Percentiles rank a stretch among this genome's conserved stretches.
phyloP scores from a whole-genome alignment of 257 asterid species.

The Thymus quinquecostatus region DNA sequence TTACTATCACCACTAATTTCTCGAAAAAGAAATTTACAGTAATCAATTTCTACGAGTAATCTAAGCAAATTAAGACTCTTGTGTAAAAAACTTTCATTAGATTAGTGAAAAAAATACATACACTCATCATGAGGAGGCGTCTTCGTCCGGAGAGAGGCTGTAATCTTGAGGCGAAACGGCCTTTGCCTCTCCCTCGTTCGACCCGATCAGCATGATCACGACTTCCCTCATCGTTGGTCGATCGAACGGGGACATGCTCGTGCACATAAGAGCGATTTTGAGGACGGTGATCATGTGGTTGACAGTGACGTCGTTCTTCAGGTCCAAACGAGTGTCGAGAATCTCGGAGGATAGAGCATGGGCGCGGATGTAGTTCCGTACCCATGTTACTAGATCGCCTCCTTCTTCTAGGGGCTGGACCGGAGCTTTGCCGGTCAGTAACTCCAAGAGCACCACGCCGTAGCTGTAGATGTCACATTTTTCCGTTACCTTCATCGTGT shows the following conservation, averaged over 20 bases:
- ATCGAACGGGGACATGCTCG: slow-evolving; percentile 70
- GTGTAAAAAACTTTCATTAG: slow-evolving; percentile 35
- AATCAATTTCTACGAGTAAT: slow-evolving; percentile 37
- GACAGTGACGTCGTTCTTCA: slow-evolving; percentile 50
- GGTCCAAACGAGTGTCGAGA: slow-evolving; percentile 64
- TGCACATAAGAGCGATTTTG: slow-evolving; percentile 80
- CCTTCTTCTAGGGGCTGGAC: slow-evolving; percentile 89
- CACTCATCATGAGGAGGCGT: slow-evolving; percentile 49
- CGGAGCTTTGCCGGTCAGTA: slow-evolving; percentile 84
- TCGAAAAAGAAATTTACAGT: slow-evolving; percentile 45
- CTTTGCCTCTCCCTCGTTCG: slow-evolving; percentile 60
- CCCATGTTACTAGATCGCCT: slow-evolving; percentile 85
- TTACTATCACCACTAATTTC: slow-evolving; percentile 18
- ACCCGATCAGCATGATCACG: slow-evolving; percentile 79
- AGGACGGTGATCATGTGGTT: slow-evolving; percentile 76
- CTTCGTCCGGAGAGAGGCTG: slow-evolving; percentile 47
- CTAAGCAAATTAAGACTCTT: slow-evolving; percentile 35
- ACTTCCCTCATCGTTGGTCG: slow-evolving; percentile 93
- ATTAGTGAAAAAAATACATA: slow-evolving; percentile 34
- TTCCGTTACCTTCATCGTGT: slow-evolving; percentile 92
- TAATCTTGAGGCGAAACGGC: slow-evolving; percentile 54
- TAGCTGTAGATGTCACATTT: slow-evolving; percentile 90
- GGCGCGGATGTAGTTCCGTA: slow-evolving; percentile 54
- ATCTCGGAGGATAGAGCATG: slow-evolving; percentile 64
- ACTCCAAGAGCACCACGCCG: slow-evolving; percentile 85